phyloP scores from a whole-genome alignment of 2,329 filamentous ascomycete species.

The Pseudogymnoascus sp. region DNA sequence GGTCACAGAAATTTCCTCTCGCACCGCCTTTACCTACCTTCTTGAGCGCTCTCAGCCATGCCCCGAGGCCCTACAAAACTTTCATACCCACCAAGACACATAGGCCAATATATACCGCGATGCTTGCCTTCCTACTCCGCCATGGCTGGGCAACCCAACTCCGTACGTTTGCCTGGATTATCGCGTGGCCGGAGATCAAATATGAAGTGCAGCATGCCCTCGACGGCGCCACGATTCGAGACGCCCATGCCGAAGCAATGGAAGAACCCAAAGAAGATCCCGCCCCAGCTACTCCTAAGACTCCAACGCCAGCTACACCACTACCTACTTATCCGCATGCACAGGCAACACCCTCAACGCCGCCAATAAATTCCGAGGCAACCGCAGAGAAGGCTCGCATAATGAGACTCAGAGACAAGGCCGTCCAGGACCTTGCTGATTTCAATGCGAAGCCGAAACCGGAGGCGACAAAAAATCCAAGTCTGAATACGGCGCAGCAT shows the following conservation, averaged over 20 bases:
- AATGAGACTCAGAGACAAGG: slow-evolving; percentile 48
- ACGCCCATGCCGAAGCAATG: slow-evolving; percentile 12
- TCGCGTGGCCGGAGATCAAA: slow-evolving; percentile 75
- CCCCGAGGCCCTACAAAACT: slow-evolving; percentile 72
- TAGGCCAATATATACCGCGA: slow-evolving; percentile 77
- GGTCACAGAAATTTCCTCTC: slow-evolving; percentile 72
- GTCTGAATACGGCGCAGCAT: slow-evolving; percentile 48
- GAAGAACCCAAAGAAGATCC: slow-evolving; percentile 25
- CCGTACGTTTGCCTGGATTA: slow-evolving; percentile 82
- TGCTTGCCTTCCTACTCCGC: slow-evolving; percentile 87
- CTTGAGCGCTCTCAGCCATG: slow-evolving; percentile 71
- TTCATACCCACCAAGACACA: slow-evolving; percentile 85
- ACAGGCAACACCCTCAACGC: slow-evolving; percentile 19
- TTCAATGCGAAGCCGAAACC: slow-evolving; percentile 33
- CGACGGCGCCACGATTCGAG: slow-evolving; percentile 53
- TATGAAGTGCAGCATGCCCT: slow-evolving; percentile 68
- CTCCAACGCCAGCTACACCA: background rate
- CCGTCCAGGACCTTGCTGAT: slow-evolving; percentile 43
- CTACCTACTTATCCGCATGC: background rate
- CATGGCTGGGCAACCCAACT: slow-evolving; percentile 92
- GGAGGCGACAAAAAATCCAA: slow-evolving; percentile 45
- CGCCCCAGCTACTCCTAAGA: background rate
- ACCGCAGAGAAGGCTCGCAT: slow-evolving; percentile 55
- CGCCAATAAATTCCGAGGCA: slow-evolving; percentile 43
- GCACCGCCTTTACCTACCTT: slow-evolving; percentile 79